Conservation (phyloP, 805 yeast genomes). For the Yamadazyma tumulicola region DNA sequence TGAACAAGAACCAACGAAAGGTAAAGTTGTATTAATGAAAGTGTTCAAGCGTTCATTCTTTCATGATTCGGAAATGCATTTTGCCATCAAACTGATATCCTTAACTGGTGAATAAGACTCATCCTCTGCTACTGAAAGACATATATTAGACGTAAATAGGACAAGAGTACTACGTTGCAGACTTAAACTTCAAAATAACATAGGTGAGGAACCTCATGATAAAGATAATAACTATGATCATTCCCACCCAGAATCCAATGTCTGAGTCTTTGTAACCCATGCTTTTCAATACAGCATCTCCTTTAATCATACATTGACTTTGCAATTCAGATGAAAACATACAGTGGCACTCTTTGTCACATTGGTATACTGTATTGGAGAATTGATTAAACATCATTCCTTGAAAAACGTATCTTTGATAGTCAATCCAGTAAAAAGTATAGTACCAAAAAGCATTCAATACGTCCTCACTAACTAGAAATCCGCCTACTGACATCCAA, state of each 20-base stretch:
- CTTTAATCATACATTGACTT: slow-evolving; percentile 27
- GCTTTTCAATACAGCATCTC: slow-evolving; percentile 27
- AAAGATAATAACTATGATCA: slow-evolving; percentile 27
- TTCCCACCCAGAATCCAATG: slow-evolving; percentile 34
- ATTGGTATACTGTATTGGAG: slow-evolving; percentile 20
- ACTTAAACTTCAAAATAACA: slow-evolving; percentile 14
- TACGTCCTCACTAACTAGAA: slow-evolving; percentile 29
- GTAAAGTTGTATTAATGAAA: too few relatives aligned
- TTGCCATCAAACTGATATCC: too few relatives aligned
- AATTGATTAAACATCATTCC: slow-evolving; percentile 44
- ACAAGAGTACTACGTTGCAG: not conserved
- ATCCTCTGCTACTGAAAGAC: too few relatives aligned
- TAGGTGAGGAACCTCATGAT: slow-evolving; percentile 26
- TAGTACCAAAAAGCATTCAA: slow-evolving; percentile 38
- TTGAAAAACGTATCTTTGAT: slow-evolving; percentile 40
- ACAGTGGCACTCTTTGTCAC: slow-evolving; percentile 36
- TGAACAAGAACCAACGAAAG: too few relatives aligned
- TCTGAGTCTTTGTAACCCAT: slow-evolving; percentile 20
- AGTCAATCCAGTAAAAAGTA: slow-evolving; percentile 39
- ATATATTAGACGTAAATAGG: too few relatives aligned
- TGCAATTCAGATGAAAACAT: slow-evolving; percentile 27
- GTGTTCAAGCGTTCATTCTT: too few relatives aligned
- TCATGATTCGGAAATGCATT: too few relatives aligned
- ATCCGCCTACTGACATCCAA: slow-evolving; percentile 45
- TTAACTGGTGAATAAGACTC: too few relatives aligned